Evolutionary conservation across 2,329 filamentous ascomycete species (phyloP).

Genomic region (Biscogniauxia sp.): DNA sequence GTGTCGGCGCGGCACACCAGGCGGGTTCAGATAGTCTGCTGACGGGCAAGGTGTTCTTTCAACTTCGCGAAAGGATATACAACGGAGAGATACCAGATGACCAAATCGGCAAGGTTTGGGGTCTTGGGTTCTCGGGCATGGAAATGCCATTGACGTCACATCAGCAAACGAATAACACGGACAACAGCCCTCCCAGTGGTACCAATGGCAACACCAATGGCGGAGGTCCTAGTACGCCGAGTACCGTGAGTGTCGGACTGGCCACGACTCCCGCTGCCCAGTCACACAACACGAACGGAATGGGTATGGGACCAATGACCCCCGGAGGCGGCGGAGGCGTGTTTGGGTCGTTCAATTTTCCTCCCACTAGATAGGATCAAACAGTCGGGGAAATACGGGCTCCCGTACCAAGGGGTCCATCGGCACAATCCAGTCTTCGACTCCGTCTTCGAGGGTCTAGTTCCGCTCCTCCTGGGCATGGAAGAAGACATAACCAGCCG

Average conservation of each 20-base stretch:
- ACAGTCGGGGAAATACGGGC: slow-evolving; percentile 13
- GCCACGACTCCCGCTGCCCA: slow-evolving; percentile 49
- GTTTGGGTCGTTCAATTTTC: slow-evolving; percentile 70
- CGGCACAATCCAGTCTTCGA: neutral
- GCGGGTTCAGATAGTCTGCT: slow-evolving; percentile 91
- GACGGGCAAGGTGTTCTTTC: slow-evolving; percentile 93
- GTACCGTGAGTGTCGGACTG: slow-evolving; percentile 57
- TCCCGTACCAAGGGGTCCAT: neutral
- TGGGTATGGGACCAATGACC: slow-evolving; percentile 69
- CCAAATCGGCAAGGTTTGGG: slow-evolving; percentile 89
- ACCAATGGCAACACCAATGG: slow-evolving; percentile 34
- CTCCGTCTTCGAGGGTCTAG: neutral
- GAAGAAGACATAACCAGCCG: neutral
- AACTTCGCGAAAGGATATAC: slow-evolving; percentile 85
- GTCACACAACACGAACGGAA: slow-evolving; percentile 55
- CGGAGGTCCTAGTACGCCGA: slow-evolving; percentile 63
- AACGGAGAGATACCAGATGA: slow-evolving; percentile 77
- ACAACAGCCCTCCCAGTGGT: slow-evolving; percentile 42
- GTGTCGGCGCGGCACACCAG: slow-evolving; percentile 84
- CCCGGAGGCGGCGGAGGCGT: slow-evolving; percentile 72
- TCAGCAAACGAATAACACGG: slow-evolving; percentile 23
- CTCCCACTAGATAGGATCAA: slow-evolving; percentile 35
- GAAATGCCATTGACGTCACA: slow-evolving; percentile 32
- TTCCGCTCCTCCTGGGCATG: neutral
- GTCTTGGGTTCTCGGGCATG: slow-evolving; percentile 72